These are phyloP conservation scores for Boletus tylopilopsis DNA, from an alignment of 768 basidiomycete genomes.

Conservation along the genomic window DNA sequence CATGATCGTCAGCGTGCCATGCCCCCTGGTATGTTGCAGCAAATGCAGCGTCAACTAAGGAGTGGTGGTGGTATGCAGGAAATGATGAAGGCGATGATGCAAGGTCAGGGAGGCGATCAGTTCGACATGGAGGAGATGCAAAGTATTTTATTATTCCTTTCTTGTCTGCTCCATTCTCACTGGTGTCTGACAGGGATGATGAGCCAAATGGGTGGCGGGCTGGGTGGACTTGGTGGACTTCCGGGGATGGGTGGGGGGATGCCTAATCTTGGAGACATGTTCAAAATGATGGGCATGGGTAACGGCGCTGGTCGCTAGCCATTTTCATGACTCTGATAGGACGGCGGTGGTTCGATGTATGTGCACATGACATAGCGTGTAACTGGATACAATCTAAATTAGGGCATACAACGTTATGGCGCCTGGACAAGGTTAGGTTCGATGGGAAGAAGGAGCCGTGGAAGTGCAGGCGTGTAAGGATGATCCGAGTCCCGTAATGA, in stretches of 20 bases:
- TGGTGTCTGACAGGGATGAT: conserved; percentile 66
- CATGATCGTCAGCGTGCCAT: conserved; percentile 63
- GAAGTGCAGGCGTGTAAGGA: conserved; percentile 8
- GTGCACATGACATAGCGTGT: conserved; percentile 17
- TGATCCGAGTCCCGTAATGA: conserved; percentile 18
- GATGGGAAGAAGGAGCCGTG: conserved; percentile 4
- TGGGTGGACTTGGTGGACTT: conserved; percentile 49
- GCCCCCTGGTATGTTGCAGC: conserved; percentile 93
- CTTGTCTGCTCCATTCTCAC: conserved; percentile 5
- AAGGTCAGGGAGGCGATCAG: conserved; percentile 86
- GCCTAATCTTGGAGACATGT: conserved; percentile 72
- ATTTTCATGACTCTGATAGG: conserved; percentile 4
- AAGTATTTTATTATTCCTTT: conserved; percentile 43
- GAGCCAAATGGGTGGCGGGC: conserved; percentile 72
- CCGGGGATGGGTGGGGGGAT: conserved; percentile 56
- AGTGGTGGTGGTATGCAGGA: conserved; percentile 90
- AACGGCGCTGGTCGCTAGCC: conserved; percentile 36
- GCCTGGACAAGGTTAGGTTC: conserved; percentile 30
- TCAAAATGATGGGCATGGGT: conserved; percentile 89
- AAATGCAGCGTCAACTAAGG: conserved; percentile 82
- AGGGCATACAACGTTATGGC: conserved; percentile 9
- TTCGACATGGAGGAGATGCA: conserved; percentile 95
- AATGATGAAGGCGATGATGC: conserved; percentile 99
- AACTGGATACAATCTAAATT: conserved; percentile 11
- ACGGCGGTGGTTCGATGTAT: conserved; percentile 4